A percentile compares a stretch with the other conserved stretches of the same genome.
These are phyloP conservation scores for Graphilbum fragrans DNA, from an alignment of 2,329 filamentous ascomycete species.

Conservation along the genomic window DNA sequence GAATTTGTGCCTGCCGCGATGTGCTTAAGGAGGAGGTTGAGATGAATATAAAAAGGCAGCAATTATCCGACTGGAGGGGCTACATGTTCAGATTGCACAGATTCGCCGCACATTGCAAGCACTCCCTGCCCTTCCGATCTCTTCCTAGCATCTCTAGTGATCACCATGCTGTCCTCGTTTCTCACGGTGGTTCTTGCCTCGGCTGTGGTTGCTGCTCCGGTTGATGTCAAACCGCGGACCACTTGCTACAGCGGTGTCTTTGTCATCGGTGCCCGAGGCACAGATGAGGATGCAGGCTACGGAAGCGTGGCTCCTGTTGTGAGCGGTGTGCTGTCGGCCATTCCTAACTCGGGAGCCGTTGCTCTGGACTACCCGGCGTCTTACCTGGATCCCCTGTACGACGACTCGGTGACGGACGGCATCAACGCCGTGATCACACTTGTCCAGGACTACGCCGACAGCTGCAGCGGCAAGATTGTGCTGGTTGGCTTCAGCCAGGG, in stretches of 20 bases:
- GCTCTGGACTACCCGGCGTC: slow-evolving; percentile 4
- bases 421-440: slow-evolving; percentile 1
- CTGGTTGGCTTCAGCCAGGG: slow-evolving; percentile 5
- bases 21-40: too few relatives aligned
- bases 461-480: slow-evolving; percentile 3
- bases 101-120: too few relatives aligned
- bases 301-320: slow-evolving; percentile 1
- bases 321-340: background rate
- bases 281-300: slow-evolving; percentile 1
- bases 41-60: too few relatives aligned
- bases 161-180: too few relatives aligned
- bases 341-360: slow-evolving; percentile 3
- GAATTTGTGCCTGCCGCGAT: too few relatives aligned
- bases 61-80: too few relatives aligned
- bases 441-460: slow-evolving; percentile 3
- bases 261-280: slow-evolving; percentile 3
- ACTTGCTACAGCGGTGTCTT: slow-evolving; percentile 5
- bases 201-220: too few relatives aligned
- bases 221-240: too few relatives aligned
- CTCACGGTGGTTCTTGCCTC: too few relatives aligned
- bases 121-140: too few relatives aligned
- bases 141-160: too few relatives aligned
- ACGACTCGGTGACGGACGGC: slow-evolving; percentile 2
- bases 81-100: too few relatives aligned
- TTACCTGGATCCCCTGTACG: slow-evolving; percentile 3